phyloP scores from a whole-genome alignment of 1,284 basidiomycete species.

The Tausonia pullulans region DNA sequence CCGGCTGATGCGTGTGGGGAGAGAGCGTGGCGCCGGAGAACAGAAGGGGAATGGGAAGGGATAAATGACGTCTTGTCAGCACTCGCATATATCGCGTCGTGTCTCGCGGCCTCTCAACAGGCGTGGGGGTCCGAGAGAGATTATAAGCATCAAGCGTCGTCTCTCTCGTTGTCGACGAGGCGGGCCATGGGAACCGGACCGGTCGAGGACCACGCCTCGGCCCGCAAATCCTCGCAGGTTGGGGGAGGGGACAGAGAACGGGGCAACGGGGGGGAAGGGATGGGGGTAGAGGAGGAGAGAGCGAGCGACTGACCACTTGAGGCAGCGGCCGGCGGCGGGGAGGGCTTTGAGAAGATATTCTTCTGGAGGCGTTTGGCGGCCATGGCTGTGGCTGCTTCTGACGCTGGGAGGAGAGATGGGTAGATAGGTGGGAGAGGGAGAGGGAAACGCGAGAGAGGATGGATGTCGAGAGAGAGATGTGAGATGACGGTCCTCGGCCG shows the following conservation, averaged over 20 bases:
- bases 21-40: background rate
- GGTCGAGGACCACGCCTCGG: background rate
- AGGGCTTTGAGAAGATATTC: constrained; percentile 12
- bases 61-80: background rate
- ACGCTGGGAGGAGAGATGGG: too few species aligned
- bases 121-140: too few species aligned
- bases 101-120: background rate
- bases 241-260: background rate
- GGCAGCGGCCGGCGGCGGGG: background rate
- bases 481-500: too few species aligned
- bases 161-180: background rate
- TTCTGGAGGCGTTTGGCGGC: constrained; percentile 15
- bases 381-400: background rate
- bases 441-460: too few species aligned
- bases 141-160: too few species aligned
- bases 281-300: background rate
- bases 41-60: background rate
- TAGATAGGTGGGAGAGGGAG: too few species aligned
- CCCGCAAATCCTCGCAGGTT: background rate
- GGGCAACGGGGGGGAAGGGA: background rate
- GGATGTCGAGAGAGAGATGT: too few species aligned
- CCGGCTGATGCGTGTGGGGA: background rate
- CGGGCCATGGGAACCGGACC: background rate
- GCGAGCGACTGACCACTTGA: background rate
- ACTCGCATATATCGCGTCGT: background rate